Evolutionary conservation across 2,329 filamentous ascomycete species (phyloP), one percentile per base, ranked within the genome.

Genomic region (Aspergillus arachidicola): DNA sequence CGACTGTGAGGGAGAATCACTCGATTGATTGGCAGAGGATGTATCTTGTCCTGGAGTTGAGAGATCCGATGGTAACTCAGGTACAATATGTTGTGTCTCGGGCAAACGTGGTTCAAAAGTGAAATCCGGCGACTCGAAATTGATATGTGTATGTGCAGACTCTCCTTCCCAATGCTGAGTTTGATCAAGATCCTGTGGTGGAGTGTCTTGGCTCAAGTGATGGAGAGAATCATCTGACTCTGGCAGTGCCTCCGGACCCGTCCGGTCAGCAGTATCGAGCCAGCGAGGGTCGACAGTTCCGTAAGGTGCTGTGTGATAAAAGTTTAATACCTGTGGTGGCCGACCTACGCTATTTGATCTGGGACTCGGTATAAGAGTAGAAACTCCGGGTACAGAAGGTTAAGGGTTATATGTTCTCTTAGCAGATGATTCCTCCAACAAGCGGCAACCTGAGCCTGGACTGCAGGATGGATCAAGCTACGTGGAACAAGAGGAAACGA

Each of bases 321-420:
- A 16, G 34, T 54, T 28, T 34, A 32, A n/a, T 54, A 14, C 30
- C 32, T 54, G 51, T 36, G 19, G 51, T n/a, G 5, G 51, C 19
- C n/a, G n/a, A 54, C 30, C 51, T 34, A 54, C 51, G 30, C 51
- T 54, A 54, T 54, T 30, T 54, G 51, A 54, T 36, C 51, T 36
- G 51, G 32, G 3, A 21, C 51, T 54, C 51, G 28, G 19, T 54
- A 54, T 54, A 36, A 21, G 51, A 54, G 46, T 54, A 9, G 30
- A 34, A 34, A 54, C 28, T n/a, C 19, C 10, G 32, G 51, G 51
- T 54, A 50, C 12, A 28, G 26, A 23, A 16, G 30, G 51, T 21
- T 32, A n/a, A n/a, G 10, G 11, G 5, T 5, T 23, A 10, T 36
- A 6, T 54, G 2, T 34, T 28, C 23, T n/a, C 26, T 21, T 54